Conservation (phyloP, 208 protist species). For the Acanthamoeba triangularis region DNA sequence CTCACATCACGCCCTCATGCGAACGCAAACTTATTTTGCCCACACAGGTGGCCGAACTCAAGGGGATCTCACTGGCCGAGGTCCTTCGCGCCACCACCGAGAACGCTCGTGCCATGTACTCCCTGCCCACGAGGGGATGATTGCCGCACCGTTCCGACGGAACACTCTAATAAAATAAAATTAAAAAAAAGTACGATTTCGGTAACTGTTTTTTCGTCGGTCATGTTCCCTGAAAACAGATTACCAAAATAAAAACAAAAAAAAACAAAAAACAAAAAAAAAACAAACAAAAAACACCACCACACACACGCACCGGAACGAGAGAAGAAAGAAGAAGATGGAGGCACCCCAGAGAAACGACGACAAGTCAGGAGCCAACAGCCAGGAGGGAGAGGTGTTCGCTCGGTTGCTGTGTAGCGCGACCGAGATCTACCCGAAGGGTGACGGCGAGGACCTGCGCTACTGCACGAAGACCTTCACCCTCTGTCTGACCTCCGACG, state of each 20-base stretch:
- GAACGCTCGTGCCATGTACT: conserved; percentile 13
- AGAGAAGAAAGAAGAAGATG: neutral
- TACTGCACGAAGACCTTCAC: neutral
- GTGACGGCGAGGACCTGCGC: neutral
- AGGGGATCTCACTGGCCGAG: neutral
- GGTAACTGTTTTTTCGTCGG: too few relatives aligned
- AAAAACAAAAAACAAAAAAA: too few relatives aligned
- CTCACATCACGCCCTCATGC: too few relatives aligned
- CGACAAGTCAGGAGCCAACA: too few relatives aligned
- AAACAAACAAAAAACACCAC: too few relatives aligned
- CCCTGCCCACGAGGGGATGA: neutral
- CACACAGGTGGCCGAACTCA: conserved; percentile 27
- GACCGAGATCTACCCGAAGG: neutral
- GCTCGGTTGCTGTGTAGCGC: neutral
- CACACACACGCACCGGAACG: too few relatives aligned
- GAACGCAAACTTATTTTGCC: neutral
- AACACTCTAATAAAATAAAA: too few relatives aligned
- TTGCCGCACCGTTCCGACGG: too few relatives aligned
- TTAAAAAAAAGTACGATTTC: too few relatives aligned
- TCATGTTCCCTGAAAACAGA: too few relatives aligned
- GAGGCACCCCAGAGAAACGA: neutral
- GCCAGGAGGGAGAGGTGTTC: neutral
- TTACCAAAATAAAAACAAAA: too few relatives aligned
- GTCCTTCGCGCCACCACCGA: neutral
- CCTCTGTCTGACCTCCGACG: neutral